phyloP scores from a whole-genome alignment of 2,329 filamentous ascomycete species.

The Ophiosphaerella korrae region DNA sequence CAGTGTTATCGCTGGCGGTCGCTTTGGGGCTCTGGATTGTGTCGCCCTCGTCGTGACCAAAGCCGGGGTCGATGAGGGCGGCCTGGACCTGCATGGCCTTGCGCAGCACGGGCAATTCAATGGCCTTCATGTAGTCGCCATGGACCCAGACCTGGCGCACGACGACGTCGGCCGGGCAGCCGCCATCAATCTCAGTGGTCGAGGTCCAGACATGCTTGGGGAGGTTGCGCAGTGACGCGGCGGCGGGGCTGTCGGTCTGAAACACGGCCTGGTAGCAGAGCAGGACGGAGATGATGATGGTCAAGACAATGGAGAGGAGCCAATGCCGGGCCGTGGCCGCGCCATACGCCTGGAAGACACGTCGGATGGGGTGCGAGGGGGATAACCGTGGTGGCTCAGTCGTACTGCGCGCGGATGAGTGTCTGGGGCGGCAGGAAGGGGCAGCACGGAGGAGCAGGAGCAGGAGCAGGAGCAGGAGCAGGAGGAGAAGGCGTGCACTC shows the following conservation, averaged over 20 bases:
- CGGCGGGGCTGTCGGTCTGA: conserved; percentile 73
- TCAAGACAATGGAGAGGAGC: conserved; percentile 73
- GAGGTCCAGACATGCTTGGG: conserved; percentile 84
- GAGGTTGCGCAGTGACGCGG: conserved; percentile 71
- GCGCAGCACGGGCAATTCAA: conserved; percentile 68
- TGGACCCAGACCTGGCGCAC: conserved; percentile 85
- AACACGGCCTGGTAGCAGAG: conserved; percentile 78
- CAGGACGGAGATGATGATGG: conserved; percentile 71
- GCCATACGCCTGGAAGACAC: conserved; percentile 70
- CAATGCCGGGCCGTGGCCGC: conserved; percentile 74
- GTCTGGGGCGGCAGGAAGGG: background rate
- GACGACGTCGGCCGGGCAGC: conserved; percentile 67
- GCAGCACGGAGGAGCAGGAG: background rate
- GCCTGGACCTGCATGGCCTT: conserved; percentile 73
- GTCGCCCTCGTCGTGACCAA: conserved; percentile 15
- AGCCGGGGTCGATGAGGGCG: conserved; percentile 62
- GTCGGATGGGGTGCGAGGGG: conserved; percentile 68
- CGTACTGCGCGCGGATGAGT: conserved; percentile 59
- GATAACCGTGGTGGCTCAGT: conserved; percentile 72
- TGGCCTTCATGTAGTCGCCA: conserved; percentile 77
- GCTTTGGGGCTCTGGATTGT: conserved; percentile 5
- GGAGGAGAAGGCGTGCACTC: conserved; percentile 38
- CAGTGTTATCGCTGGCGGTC: conserved; percentile 16
- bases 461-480: background rate
- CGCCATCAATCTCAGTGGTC: conserved; percentile 65